These are phyloP conservation scores for Eucalyptus lansdowneana DNA, from an alignment of 345 rosid species.

Conservation along the genomic window DNA sequence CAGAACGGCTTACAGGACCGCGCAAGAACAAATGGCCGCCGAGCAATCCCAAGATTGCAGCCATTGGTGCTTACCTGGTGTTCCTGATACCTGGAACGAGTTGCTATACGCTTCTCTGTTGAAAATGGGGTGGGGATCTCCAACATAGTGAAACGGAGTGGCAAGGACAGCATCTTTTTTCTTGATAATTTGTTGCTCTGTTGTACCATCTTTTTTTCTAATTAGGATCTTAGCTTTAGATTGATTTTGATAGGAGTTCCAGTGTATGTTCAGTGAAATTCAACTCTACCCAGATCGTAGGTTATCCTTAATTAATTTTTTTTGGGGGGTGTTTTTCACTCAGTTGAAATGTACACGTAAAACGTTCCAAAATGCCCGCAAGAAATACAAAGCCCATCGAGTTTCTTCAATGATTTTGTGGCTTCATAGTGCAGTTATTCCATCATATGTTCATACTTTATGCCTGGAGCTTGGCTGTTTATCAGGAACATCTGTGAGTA, in stretches of 20 bases:
- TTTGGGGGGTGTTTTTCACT: neutral
- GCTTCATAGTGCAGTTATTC: neutral
- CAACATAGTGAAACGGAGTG: neutral
- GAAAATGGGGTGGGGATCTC: constrained; percentile 31
- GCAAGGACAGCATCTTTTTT: neutral
- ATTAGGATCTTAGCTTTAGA: neutral
- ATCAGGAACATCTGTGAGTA: neutral
- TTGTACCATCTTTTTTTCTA: neutral
- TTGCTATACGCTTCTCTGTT: constrained; percentile 60
- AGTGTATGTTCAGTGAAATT: neutral
- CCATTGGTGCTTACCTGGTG: constrained; percentile 95
- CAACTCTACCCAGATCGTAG: neutral
- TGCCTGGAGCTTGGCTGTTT: neutral
- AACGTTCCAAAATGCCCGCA: neutral
- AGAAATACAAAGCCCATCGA: neutral
- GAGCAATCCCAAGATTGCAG: constrained; percentile 76
- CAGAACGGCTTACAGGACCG: constrained; percentile 37
- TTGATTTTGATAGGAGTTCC: neutral
- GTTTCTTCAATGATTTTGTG: neutral
- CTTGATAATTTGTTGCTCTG: neutral
- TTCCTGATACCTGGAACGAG: constrained; percentile 86
- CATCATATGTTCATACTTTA: neutral
- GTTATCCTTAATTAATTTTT: neutral
- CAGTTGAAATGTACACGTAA: neutral
- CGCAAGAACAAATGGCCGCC: constrained; percentile 30